A percentile compares a stretch with the other conserved stretches of the same genome.
Evolutionary conservation across 108 stramenopile species (phyloP).

Genomic region (Nitzschia sp.): DNA sequence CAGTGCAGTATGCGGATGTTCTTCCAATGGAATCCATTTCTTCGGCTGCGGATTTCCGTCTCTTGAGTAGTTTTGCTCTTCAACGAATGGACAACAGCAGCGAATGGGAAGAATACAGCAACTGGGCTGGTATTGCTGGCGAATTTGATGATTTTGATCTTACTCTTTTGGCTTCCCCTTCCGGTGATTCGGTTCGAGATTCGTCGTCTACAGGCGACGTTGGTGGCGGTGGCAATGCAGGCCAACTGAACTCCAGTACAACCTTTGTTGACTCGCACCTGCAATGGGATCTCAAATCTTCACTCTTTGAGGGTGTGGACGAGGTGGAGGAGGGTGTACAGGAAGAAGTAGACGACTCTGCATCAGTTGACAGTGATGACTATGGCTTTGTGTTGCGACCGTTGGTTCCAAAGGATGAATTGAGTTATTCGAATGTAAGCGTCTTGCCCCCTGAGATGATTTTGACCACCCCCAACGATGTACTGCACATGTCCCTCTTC

Average conservation of each 20-base stretch:
- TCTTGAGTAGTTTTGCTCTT: constrained; percentile 61
- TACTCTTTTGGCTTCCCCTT: constrained; percentile 7
- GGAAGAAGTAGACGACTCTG: constrained; percentile 25
- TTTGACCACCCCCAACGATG: constrained; percentile 46
- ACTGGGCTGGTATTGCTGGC: constrained; percentile 4
- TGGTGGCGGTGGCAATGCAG: not conserved
- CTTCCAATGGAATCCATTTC: constrained; percentile 23
- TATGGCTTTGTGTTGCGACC: constrained; percentile 65
- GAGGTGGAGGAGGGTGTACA: constrained; percentile 4
- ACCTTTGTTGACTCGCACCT: constrained; percentile 57
- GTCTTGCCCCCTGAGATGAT: constrained; percentile 61
- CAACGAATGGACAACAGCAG: constrained; percentile 68
- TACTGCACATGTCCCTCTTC: constrained; percentile 47
- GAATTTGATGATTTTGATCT: constrained; percentile 10
- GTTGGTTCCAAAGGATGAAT: constrained; percentile 12
- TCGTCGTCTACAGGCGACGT: constrained; percentile 4
- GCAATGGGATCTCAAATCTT: constrained; percentile 61
- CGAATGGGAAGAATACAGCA: constrained; percentile 50
- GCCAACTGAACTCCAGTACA: not conserved
- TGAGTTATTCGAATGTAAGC: constrained; percentile 16
- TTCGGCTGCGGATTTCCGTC: constrained; percentile 28
- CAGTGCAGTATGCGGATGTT: constrained; percentile 39
- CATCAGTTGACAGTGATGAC: constrained; percentile 70
- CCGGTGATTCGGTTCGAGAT: not conserved
- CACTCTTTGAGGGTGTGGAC: constrained; percentile 29